These are phyloP conservation scores for Leccinum subgranulosum DNA, from an alignment of 768 basidiomycete species.

Conservation along the genomic window DNA sequence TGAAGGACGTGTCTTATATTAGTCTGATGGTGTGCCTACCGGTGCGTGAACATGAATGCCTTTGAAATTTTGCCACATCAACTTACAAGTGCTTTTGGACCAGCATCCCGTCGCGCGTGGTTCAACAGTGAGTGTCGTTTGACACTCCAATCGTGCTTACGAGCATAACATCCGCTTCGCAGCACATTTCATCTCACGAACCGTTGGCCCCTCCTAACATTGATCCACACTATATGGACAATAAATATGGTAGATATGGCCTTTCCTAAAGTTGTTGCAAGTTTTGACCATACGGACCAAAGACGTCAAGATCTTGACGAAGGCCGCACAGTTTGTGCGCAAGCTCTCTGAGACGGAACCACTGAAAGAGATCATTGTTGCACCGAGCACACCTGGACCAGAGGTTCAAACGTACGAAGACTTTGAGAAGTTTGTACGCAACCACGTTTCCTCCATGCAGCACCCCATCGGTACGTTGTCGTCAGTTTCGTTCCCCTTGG, in stretches of 20 bases:
- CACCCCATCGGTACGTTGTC: slow-evolving; percentile 14
- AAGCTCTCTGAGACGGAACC: slow-evolving; percentile 14
- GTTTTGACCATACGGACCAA: neutral
- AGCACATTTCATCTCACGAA: slow-evolving; percentile 17
- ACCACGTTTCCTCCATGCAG: neutral
- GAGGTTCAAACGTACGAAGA: slow-evolving; percentile 16
- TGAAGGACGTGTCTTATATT: slow-evolving; percentile 11
- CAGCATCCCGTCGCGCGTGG: slow-evolving; percentile 20
- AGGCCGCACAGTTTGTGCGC: slow-evolving; percentile 10
- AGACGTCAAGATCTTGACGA: slow-evolving; percentile 17
- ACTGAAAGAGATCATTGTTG: slow-evolving; percentile 12
- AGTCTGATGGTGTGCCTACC: slow-evolving; percentile 5
- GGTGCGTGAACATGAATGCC: slow-evolving; percentile 5
- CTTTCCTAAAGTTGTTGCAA: neutral
- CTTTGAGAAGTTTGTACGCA: slow-evolving; percentile 11
- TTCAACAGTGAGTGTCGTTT: slow-evolving; percentile 6
- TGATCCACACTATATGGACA: slow-evolving; percentile 13
- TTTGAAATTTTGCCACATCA: too few species aligned
- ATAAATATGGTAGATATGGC: slow-evolving; percentile 4
- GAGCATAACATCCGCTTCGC: neutral
- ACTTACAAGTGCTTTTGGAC: neutral
- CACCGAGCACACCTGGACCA: slow-evolving; percentile 17
- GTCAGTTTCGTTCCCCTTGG: neutral
- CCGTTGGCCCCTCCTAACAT: slow-evolving; percentile 10
- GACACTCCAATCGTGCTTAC: too few species aligned